These are phyloP conservation scores for Polygonum aviculare DNA, from an alignment of 148 eudicot genomes.

Conservation along the genomic window DNA sequence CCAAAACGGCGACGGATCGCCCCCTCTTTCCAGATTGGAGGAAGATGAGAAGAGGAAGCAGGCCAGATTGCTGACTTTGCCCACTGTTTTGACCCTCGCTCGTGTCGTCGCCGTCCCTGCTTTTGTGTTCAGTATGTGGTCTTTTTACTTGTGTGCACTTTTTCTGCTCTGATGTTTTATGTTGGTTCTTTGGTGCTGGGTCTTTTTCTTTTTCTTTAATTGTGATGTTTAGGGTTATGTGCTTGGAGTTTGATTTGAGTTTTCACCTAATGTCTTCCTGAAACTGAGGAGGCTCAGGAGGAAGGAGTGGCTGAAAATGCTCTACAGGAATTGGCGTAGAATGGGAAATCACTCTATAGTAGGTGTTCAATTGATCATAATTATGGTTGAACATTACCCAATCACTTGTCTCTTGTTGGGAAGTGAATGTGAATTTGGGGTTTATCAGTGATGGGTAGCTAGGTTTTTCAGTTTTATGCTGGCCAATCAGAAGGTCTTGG, in stretches of 20 bases:
- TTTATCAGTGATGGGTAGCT: not conserved
- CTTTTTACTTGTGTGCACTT: not conserved
- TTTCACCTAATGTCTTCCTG: not conserved
- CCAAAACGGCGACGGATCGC: slow-evolving; percentile 17
- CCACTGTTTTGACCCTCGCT: slow-evolving; percentile 73
- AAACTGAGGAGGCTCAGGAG: not conserved
- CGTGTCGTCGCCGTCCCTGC: slow-evolving; percentile 86
- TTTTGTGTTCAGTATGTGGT: slow-evolving; percentile 51
- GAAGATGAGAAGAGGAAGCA: slow-evolving; percentile 4
- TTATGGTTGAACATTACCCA: not conserved
- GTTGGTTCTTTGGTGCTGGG: not conserved
- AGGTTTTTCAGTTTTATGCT: not conserved
- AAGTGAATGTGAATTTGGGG: slow-evolving; percentile 1
- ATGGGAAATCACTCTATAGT: not conserved
- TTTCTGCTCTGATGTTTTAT: not conserved
- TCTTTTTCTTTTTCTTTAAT: not conserved
- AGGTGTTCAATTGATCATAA: not conserved
- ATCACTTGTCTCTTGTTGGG: not conserved
- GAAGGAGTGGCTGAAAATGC: not conserved
- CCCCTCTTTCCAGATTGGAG: not conserved
- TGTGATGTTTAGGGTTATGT: not conserved
- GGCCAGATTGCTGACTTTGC: slow-evolving; percentile 75
- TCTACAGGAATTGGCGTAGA: not conserved
- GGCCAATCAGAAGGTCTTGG: not conserved
- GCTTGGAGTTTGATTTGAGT: not conserved